These are phyloP conservation scores for Rutstroemia sydowiana DNA, from an alignment of 2,329 filamentous ascomycete genomes.

Conservation along the genomic window DNA sequence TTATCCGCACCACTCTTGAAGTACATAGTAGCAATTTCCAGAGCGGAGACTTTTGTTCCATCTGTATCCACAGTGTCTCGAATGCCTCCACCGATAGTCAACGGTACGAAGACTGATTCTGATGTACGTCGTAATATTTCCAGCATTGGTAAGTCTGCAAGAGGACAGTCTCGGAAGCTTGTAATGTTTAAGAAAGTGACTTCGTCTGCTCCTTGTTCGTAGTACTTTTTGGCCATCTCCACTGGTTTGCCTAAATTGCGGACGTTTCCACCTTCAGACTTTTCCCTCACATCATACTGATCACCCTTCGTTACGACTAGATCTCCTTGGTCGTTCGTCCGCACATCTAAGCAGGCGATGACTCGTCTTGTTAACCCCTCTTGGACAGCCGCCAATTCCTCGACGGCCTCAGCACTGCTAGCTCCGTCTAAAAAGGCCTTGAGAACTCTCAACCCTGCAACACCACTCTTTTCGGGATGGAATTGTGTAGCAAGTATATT, in stretches of 20 bases:
- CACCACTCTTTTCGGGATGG: slow-evolving; percentile 94
- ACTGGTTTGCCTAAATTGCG: slow-evolving; percentile 96
- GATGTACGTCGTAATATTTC: slow-evolving; percentile 83
- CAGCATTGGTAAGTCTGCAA: slow-evolving; percentile 91
- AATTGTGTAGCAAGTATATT: slow-evolving; percentile 93
- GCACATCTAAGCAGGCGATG: slow-evolving; percentile 93
- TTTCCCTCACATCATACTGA: slow-evolving; percentile 96
- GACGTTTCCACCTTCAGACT: slow-evolving; percentile 59
- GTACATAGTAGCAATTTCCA: slow-evolving; percentile 93
- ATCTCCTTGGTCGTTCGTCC: slow-evolving; percentile 88
- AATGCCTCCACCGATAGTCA: slow-evolving; percentile 94
- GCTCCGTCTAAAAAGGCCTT: slow-evolving; percentile 78
- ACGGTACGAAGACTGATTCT: slow-evolving; percentile 86
- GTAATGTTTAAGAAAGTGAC: slow-evolving; percentile 98
- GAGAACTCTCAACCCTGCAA: slow-evolving; percentile 75
- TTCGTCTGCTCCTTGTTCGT: slow-evolving; percentile 93
- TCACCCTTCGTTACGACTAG: slow-evolving; percentile 97
- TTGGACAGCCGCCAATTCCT: slow-evolving; percentile 24
- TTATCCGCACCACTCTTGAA: slow-evolving; percentile 97
- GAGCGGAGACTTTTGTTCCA: slow-evolving; percentile 75
- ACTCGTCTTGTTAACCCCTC: slow-evolving; percentile 85
- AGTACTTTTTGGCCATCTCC: slow-evolving; percentile 88
- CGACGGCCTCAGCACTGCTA: slow-evolving; percentile 28
- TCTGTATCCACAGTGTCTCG: slow-evolving; percentile 86
- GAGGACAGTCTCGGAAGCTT: slow-evolving; percentile 88